Percentiles rank a stretch among this genome's conserved stretches.
phyloP scores from a whole-genome alignment of 768 basidiomycete species.

The Termitomyces sp. region DNA sequence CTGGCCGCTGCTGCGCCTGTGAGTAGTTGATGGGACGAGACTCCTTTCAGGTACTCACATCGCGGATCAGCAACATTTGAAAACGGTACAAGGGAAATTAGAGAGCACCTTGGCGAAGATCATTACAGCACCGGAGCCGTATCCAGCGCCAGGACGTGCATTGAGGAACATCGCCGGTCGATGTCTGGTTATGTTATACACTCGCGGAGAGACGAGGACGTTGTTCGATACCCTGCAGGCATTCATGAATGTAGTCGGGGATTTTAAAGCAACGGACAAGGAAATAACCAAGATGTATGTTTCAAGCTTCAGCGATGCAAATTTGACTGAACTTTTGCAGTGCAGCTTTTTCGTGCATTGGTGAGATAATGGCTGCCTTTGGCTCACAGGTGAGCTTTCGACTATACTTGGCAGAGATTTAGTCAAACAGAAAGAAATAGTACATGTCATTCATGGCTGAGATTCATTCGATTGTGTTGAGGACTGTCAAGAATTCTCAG shows the following conservation, averaged over 20 bases:
- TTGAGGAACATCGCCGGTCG: slow-evolving; percentile 73
- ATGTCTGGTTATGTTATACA: slow-evolving; percentile 72
- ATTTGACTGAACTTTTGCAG: slow-evolving; percentile 29
- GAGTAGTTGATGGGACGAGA: slow-evolving; percentile 20
- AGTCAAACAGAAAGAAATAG: slow-evolving; percentile 29
- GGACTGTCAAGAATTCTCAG: slow-evolving; percentile 64
- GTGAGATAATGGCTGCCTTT: slow-evolving; percentile 81
- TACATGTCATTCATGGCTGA: slow-evolving; percentile 96
- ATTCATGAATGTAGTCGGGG: slow-evolving; percentile 69
- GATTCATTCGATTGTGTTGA: slow-evolving; percentile 60
- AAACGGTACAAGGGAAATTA: slow-evolving; percentile 53
- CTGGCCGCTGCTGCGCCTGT: slow-evolving; percentile 49
- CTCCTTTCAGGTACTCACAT: slow-evolving; percentile 8
- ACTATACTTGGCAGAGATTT: neutral
- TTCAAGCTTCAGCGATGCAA: neutral
- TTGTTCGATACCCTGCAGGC: slow-evolving; percentile 84
- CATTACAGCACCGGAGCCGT: slow-evolving; percentile 54
- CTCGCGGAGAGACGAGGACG: slow-evolving; percentile 74
- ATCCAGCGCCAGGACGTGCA: slow-evolving; percentile 85
- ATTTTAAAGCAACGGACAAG: slow-evolving; percentile 61
- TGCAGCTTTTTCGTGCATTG: slow-evolving; percentile 81
- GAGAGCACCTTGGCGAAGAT: slow-evolving; percentile 66
- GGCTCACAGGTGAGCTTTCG: slow-evolving; percentile 67
- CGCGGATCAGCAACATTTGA: slow-evolving; percentile 54
- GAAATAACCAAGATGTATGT: slow-evolving; percentile 66